Evolutionary conservation across 2,329 filamentous ascomycete species (phyloP), one percentile per base, ranked within the genome.

Genomic region (Pleomassaria siparia): DNA sequence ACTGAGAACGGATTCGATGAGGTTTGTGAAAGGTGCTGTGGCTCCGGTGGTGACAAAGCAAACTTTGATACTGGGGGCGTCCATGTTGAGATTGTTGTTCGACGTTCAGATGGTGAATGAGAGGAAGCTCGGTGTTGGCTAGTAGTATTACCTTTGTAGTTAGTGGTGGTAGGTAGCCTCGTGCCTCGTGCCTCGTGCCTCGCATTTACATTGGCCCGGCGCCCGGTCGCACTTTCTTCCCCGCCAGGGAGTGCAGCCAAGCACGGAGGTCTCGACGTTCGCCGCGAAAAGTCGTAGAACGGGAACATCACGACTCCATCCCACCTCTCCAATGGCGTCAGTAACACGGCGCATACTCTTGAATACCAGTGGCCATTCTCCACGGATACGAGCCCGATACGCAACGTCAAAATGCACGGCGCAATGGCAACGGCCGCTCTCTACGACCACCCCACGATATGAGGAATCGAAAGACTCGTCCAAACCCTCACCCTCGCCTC

Each of bases 31-130:
- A 16, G 87, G 82, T 13, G 91, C 91, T 0, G 92, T 99, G 5
- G 94, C 92, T 47, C 94, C 94, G 24, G 96, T 87, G 0, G 94
- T 97, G 46, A 96, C 86, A 56, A 99, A 88, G 67, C 89, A 94
- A 44, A 75, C 75, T 53, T 76, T 77, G 9, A 37, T 37, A 10
- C n/a, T 3, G 55, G 59, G 11, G 51, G 59, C 58, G 9, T 26
- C 18, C 10, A 20, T 28, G 5, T 22, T 43, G 25, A 33, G 11
- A 12, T 12, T 18, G 36, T 15, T 21, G 36, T 7, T 26, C 6
- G 25, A n/a, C n/a, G n/a, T n/a, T 26, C 25, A 26, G 25, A 26
- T 7, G 25, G 25, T 7, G 25, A 26, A 12, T 26, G 25, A 12
- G 25, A 26, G 7, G 25, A 26, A 12, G 25, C 7, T 7, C 6